A percentile compares a stretch with the other conserved stretches of the same genome.
These are phyloP conservation scores for Suillus bovinus DNA, from an alignment of 768 basidiomycete species.

Conservation along the genomic window DNA sequence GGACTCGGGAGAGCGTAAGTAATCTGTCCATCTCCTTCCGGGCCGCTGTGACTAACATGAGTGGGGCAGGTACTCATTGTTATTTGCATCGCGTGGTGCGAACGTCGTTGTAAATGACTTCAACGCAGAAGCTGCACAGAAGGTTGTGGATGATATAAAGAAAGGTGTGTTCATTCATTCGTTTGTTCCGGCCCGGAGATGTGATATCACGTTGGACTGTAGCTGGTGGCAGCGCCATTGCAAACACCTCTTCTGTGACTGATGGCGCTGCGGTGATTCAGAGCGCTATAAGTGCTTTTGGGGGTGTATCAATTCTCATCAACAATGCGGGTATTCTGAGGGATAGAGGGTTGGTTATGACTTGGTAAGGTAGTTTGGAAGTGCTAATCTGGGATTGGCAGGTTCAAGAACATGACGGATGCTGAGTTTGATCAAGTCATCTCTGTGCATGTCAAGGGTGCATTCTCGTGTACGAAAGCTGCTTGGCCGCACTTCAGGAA, in stretches of 20 bases:
- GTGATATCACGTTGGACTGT: slow-evolving; percentile 7
- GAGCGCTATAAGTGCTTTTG: slow-evolving; percentile 84
- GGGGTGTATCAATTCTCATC: slow-evolving; percentile 81
- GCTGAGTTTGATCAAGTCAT: slow-evolving; percentile 89
- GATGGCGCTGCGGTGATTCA: slow-evolving; percentile 87
- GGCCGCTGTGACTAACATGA: slow-evolving; percentile 1
- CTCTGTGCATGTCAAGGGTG: slow-evolving; percentile 91
- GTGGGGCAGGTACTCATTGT: slow-evolving; percentile 71
- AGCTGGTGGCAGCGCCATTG: slow-evolving; percentile 91
- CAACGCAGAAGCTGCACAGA: slow-evolving; percentile 83
- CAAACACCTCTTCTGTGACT: slow-evolving; percentile 82
- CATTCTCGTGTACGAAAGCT: slow-evolving; percentile 90
- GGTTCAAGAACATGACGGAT: slow-evolving; percentile 98
- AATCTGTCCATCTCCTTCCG: neutral
- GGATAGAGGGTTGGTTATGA: slow-evolving; percentile 62
- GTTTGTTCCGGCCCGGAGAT: slow-evolving; percentile 3
- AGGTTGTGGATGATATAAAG: slow-evolving; percentile 87
- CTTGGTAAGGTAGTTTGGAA: neutral
- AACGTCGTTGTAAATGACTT: slow-evolving; percentile 97
- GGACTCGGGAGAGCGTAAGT: slow-evolving; percentile 91
- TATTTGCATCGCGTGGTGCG: slow-evolving; percentile 92
- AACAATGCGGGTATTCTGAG: slow-evolving; percentile 95
- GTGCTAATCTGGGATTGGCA: slow-evolving; percentile 28
- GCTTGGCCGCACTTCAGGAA: slow-evolving; percentile 96
- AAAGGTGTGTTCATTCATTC: slow-evolving; percentile 53